Conservation (phyloP, 805 yeast species). For the Metschnikowia dekortorum region DNA sequence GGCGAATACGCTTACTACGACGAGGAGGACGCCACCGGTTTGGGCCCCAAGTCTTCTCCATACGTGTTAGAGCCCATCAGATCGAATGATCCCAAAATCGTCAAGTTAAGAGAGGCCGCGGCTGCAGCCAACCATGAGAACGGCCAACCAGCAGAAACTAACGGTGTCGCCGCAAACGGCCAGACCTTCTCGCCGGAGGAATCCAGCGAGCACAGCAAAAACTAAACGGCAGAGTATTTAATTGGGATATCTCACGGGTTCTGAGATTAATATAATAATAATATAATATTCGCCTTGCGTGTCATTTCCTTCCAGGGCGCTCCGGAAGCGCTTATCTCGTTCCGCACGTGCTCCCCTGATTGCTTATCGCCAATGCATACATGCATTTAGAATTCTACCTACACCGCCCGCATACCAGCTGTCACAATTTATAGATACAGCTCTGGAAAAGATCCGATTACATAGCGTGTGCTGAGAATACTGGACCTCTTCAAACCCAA, state of each 20-base stretch:
- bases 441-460: not conserved
- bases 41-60: constrained; percentile 27
- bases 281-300: not conserved
- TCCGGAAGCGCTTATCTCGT: not conserved
- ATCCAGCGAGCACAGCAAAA: constrained; percentile 15
- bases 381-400: not conserved
- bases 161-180: constrained; percentile 15
- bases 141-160: constrained; percentile 4
- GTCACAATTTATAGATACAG: not conserved
- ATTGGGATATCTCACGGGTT: constrained; percentile 3
- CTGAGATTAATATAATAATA: not conserved
- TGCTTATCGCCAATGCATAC: not conserved
- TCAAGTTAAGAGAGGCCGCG: constrained; percentile 27
- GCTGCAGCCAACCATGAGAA: constrained; percentile 13
- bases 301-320: not conserved
- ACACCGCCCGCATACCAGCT: not conserved
- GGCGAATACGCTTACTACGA: constrained; percentile 81
- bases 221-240: not conserved
- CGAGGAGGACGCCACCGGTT: constrained; percentile 45
- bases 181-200: constrained; percentile 13
- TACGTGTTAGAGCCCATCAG: constrained; percentile 78
- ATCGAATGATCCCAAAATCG: constrained; percentile 45
- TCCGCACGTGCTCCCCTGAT: not conserved
- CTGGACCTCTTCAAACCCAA: too few relatives aligned
- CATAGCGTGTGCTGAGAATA: too few relatives aligned